Percentiles rank a stretch among this genome's conserved stretches.
Evolutionary conservation across 805 yeast genomes (phyloP).

Genomic region (Nematodospora valgi): DNA sequence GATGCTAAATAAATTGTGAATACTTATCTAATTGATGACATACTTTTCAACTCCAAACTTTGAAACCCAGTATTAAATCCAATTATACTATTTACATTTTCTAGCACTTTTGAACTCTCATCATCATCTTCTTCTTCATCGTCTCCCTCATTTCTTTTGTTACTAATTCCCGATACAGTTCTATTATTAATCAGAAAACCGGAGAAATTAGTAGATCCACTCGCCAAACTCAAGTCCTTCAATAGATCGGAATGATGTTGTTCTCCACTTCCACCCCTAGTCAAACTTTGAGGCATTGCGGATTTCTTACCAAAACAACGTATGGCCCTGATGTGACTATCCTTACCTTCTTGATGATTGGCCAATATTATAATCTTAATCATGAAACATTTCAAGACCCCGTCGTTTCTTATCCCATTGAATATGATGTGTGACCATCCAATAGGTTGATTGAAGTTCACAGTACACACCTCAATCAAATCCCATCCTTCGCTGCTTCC

Average conservation of each 20-base stretch:
- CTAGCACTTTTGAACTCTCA: slow-evolving; percentile 23
- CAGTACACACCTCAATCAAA: slow-evolving; percentile 59
- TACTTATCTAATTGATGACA: slow-evolving; percentile 27
- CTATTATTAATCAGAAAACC: slow-evolving; percentile 28
- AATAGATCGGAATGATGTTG: slow-evolving; percentile 13
- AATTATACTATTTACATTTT: slow-evolving; percentile 34
- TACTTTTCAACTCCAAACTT: slow-evolving; percentile 32
- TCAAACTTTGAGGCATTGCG: not conserved
- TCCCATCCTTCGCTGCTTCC: slow-evolving; percentile 79
- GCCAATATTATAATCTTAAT: slow-evolving; percentile 60
- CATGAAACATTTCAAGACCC: slow-evolving; percentile 62
- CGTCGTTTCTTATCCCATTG: slow-evolving; percentile 50
- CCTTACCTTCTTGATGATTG: slow-evolving; percentile 95
- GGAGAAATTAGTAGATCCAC: slow-evolving; percentile 22
- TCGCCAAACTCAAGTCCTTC: slow-evolving; percentile 22
- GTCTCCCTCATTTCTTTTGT: slow-evolving; percentile 1
- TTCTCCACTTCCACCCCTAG: not conserved
- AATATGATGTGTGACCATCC: slow-evolving; percentile 77
- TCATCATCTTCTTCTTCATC: slow-evolving; percentile 18
- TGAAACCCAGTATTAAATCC: slow-evolving; percentile 44
- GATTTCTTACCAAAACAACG: slow-evolving; percentile 47
- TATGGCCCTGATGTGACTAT: slow-evolving; percentile 80
- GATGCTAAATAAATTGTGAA: slow-evolving; percentile 1
- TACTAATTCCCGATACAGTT: slow-evolving; percentile 9
- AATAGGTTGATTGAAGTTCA: slow-evolving; percentile 58